Evolutionary conservation across 176 grass and related monocot genomes (phyloP).

Genomic region (Pontederia paniculata): DNA sequence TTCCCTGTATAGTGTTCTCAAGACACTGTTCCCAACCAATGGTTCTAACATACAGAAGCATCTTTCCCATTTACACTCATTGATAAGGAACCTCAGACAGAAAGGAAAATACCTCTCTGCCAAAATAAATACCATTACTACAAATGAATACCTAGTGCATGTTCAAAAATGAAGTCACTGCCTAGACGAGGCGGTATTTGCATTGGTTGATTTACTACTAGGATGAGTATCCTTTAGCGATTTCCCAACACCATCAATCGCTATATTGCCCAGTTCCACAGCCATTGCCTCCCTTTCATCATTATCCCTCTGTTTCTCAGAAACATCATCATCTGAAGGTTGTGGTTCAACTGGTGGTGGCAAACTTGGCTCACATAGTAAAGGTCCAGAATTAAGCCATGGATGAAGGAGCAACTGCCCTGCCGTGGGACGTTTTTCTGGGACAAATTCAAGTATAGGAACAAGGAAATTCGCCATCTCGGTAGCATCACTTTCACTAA

Average conservation of each 20-base stretch:
- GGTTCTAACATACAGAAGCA: too few relatives aligned
- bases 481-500: slow-evolving; percentile 52
- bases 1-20: too few relatives aligned
- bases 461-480: slow-evolving; percentile 76
- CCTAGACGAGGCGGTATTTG: slow-evolving; percentile 44
- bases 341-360: slow-evolving; percentile 14
- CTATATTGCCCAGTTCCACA: slow-evolving; percentile 65
- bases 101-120: background rate
- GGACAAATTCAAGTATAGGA: slow-evolving; percentile 89
- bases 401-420: slow-evolving; percentile 73
- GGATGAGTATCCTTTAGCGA: slow-evolving; percentile 21
- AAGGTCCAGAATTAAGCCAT: slow-evolving; percentile 57
- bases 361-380: too few relatives aligned
- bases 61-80: too few relatives aligned
- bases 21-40: too few relatives aligned
- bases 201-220: slow-evolving; percentile 24
- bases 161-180: slow-evolving; percentile 25
- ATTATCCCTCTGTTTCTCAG: slow-evolving; percentile 57
- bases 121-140: background rate
- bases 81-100: too few relatives aligned
- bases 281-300: slow-evolving; percentile 77
- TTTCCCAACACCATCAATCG: slow-evolving; percentile 51
- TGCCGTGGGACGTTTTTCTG: slow-evolving; percentile 76
- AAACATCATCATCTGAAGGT: slow-evolving; percentile 23
- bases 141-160: background rate